Percentiles rank a stretch among this genome's conserved stretches.
Evolutionary conservation across 225 moss, liverwort and hornwort species (phyloP).

Genomic region (Sphagnum contortum): DNA sequence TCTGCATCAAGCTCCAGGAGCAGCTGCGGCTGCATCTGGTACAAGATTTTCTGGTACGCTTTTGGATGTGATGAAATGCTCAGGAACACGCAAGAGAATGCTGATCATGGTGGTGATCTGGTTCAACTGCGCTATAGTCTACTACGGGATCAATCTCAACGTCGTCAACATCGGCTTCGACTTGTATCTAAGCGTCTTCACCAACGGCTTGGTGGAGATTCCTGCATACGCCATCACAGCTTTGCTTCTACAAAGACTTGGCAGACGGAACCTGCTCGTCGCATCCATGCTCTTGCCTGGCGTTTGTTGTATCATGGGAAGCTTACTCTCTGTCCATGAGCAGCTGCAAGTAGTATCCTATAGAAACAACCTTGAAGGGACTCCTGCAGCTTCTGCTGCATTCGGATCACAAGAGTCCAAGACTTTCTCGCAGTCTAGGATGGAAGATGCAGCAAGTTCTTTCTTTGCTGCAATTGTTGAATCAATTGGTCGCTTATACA

Average conservation of each 20-base stretch:
- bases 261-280: slow-evolving; percentile 19
- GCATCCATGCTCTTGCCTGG: slow-evolving; percentile 19
- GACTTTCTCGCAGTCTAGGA: too few relatives aligned
- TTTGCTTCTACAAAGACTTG: slow-evolving; percentile 16
- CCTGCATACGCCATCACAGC: slow-evolving; percentile 34
- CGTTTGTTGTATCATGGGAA: slow-evolving; percentile 24
- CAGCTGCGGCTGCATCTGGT: too few relatives aligned
- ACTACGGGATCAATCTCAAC: slow-evolving; percentile 43
- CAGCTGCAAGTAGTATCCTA: too few relatives aligned
- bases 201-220: slow-evolving; percentile 34
- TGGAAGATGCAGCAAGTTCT: too few relatives aligned
- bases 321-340: slow-evolving; percentile 13
- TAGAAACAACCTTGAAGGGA: too few relatives aligned
- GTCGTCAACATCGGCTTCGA: slow-evolving; percentile 36
- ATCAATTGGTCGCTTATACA: too few relatives aligned
- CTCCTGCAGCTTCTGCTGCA: too few relatives aligned
- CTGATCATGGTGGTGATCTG: slow-evolving; percentile 34
- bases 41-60: slow-evolving; percentile 10
- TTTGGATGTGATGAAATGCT: slow-evolving; percentile 16
- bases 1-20: too few relatives aligned
- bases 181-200: slow-evolving; percentile 34
- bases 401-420: too few relatives aligned
- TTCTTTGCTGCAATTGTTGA: too few relatives aligned
- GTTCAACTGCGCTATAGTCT: slow-evolving; percentile 27
- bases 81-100: slow-evolving; percentile 18